phyloP scores from a whole-genome alignment of 768 basidiomycete species.

The Tulasnella sp. region DNA sequence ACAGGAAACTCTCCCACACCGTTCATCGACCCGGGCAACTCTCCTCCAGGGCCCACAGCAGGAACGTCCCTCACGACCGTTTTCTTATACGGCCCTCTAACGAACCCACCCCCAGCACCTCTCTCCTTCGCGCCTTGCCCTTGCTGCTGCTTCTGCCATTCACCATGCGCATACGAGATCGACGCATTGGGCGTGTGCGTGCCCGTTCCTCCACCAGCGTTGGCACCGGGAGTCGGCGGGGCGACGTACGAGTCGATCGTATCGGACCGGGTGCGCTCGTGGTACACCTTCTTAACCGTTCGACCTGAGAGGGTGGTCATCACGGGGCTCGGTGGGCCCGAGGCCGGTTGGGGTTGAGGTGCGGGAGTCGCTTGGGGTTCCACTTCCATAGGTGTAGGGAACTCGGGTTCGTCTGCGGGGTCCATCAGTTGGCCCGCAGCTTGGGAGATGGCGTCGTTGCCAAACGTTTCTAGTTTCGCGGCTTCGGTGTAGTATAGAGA shows the following conservation, averaged over 20 bases:
- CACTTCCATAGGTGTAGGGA: background rate
- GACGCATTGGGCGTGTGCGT: background rate
- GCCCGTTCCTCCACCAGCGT: background rate
- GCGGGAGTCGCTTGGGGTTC: constrained; percentile 28
- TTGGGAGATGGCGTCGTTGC: constrained; percentile 66
- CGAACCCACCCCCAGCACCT: background rate
- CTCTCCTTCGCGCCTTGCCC: background rate
- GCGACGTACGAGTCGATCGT: background rate
- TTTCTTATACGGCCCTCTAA: constrained; percentile 19
- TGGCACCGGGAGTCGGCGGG: background rate
- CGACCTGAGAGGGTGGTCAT: constrained; percentile 40
- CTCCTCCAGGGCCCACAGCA: constrained; percentile 39
- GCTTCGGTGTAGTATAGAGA: constrained; percentile 73
- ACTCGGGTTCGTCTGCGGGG: constrained; percentile 46
- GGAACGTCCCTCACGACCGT: constrained; percentile 13
- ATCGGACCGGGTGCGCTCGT: background rate
- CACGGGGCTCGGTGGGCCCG: background rate
- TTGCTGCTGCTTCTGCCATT: background rate
- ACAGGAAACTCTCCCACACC: constrained; percentile 70
- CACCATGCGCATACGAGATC: background rate
- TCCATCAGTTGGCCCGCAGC: constrained; percentile 58
- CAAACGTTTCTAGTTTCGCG: constrained; percentile 64
- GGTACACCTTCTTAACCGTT: constrained; percentile 39
- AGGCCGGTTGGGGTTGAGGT: background rate
- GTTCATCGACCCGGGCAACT: constrained; percentile 71